Percentiles rank a stretch among this genome's conserved stretches.
Evolutionary conservation across 1,284 basidiomycete species (phyloP).

Genomic region (Neolentinus lepideus): DNA sequence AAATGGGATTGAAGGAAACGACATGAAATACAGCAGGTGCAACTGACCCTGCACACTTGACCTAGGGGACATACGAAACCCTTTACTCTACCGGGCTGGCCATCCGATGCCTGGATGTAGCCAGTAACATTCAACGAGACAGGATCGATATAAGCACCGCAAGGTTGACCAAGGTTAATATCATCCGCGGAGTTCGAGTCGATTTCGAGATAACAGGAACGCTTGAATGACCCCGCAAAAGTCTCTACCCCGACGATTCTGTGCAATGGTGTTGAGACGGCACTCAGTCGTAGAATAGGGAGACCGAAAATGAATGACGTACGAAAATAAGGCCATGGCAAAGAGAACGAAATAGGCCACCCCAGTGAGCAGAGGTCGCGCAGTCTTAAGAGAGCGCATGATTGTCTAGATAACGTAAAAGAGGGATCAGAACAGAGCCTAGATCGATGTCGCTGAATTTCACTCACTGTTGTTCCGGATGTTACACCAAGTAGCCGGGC

Average conservation of each 20-base stretch:
- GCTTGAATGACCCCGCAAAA: constrained; percentile 78
- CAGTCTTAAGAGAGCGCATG: constrained; percentile 88
- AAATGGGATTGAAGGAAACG: background rate
- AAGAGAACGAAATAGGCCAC: constrained; percentile 92
- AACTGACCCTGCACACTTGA: constrained; percentile 62
- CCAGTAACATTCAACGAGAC: constrained; percentile 36
- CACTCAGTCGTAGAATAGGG: too few species aligned
- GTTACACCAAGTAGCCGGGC: constrained; percentile 85
- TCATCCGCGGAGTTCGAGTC: constrained; percentile 43
- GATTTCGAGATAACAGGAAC: constrained; percentile 52
- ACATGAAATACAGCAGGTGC: constrained; percentile 11
- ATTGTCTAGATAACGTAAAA: constrained; percentile 58
- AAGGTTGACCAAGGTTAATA: constrained; percentile 45
- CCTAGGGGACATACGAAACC: constrained; percentile 82
- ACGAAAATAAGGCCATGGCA: constrained; percentile 87
- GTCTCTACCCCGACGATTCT: constrained; percentile 89
- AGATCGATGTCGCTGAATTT: background rate
- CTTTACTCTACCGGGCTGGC: constrained; percentile 32
- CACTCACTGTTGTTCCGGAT: constrained; percentile 79
- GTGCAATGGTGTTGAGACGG: constrained; percentile 4
- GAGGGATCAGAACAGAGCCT: background rate
- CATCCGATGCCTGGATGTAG: constrained; percentile 38
- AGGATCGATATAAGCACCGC: constrained; percentile 75
- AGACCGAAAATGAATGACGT: constrained; percentile 25
- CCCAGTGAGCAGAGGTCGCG: constrained; percentile 80